Conservation (phyloP, 176 grass and related monocot species). For the Eremochloa ophiuroides region DNA sequence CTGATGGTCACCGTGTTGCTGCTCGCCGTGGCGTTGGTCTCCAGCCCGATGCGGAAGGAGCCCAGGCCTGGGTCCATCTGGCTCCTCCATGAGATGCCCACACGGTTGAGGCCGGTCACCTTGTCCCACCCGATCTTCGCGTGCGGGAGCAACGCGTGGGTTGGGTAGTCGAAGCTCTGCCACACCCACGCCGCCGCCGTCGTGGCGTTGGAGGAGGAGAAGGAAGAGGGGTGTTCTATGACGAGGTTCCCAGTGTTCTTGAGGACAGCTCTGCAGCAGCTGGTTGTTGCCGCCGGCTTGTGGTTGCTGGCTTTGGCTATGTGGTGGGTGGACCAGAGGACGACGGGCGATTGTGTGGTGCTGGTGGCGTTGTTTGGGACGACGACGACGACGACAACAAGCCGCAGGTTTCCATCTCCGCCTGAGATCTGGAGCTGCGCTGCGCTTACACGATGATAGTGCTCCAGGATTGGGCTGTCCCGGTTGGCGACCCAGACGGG, state of each 20-base stretch:
- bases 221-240: background rate
- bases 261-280: background rate
- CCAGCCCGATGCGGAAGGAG: background rate
- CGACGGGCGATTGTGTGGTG: background rate
- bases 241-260: background rate
- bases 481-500: too few relatives aligned
- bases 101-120: background rate
- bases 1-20: background rate
- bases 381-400: too few relatives aligned
- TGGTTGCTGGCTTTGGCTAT: background rate
- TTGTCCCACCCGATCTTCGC: constrained; percentile 36
- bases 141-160: background rate
- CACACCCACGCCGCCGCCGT: background rate
- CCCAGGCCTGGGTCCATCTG: constrained; percentile 15
- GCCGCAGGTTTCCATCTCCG: background rate
- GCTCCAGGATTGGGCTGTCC: background rate
- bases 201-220: too few relatives aligned
- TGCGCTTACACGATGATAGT: background rate
- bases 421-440: background rate
- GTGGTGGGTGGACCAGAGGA: background rate
- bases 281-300: background rate
- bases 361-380: background rate
- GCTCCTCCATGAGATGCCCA: background rate
- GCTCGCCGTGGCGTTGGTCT: background rate
- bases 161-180: background rate